phyloP scores from a whole-genome alignment of 164 flowering plant genomes.

The Litsea cubeba region DNA sequence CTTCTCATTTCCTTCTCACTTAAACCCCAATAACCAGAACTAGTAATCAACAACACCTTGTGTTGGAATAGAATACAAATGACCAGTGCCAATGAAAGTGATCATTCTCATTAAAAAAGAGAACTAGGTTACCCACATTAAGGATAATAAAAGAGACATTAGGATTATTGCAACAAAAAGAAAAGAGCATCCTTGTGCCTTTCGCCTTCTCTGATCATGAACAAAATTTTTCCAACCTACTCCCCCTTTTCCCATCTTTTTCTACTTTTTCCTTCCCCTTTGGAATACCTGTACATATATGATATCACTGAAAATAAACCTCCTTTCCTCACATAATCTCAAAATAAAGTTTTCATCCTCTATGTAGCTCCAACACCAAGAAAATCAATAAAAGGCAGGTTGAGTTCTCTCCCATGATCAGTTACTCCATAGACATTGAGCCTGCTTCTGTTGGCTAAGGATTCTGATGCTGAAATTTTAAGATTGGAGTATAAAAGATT shows the following conservation, averaged over 20 bases:
- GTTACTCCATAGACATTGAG: conserved; percentile 19
- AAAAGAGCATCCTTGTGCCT: not conserved
- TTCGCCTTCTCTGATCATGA: not conserved
- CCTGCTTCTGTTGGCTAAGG: conserved; percentile 25
- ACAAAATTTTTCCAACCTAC: not conserved
- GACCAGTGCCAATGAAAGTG: not conserved
- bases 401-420: conserved; percentile 16
- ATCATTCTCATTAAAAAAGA: not conserved
- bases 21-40: too few relatives aligned
- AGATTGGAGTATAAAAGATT: conserved; percentile 40
- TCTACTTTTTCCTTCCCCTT: not conserved
- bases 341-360: conserved; percentile 1
- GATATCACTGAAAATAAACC: conserved; percentile 1
- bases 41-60: too few relatives aligned
- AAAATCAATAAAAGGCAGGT: conserved; percentile 48
- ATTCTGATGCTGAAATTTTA: conserved; percentile 37
- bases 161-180: not conserved
- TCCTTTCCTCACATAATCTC: not conserved
- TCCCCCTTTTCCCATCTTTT: not conserved
- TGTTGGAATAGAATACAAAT: not conserved
- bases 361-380: conserved; percentile 55
- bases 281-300: conserved; percentile 14
- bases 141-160: not conserved
- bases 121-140: not conserved
- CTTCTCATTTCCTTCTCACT: too few relatives aligned